A percentile compares a stretch with the other conserved stretches of the same genome.
phyloP scores from a whole-genome alignment of 2,329 filamentous ascomycete genomes.

The Sarocladiaceae sp. region DNA sequence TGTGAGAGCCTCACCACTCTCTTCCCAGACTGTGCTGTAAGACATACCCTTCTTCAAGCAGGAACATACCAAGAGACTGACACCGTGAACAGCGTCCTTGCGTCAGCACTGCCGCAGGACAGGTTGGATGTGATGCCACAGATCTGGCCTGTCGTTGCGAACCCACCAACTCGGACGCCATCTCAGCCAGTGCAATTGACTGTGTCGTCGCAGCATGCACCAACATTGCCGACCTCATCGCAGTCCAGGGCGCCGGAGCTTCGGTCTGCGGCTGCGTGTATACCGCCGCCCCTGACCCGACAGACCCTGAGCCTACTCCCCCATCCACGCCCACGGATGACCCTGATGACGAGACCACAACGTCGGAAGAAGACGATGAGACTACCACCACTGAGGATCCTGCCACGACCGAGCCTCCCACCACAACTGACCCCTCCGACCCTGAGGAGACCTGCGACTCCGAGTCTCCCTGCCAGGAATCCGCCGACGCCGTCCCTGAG shows the following conservation, averaged over 20 bases:
- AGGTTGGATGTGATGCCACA: conserved; percentile 18
- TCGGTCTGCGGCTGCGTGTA: conserved; percentile 18
- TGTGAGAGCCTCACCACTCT: conserved; percentile 17
- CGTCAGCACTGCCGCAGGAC: conserved; percentile 17
- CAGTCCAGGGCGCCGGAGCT: conserved; percentile 16
- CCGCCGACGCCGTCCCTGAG: conserved; percentile 18
- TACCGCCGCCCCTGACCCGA: conserved; percentile 13
- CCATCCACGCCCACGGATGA: not conserved
- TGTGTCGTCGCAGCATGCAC: conserved; percentile 18
- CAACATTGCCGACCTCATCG: conserved; percentile 11
- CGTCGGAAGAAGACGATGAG: not conserved
- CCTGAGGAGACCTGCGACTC: conserved; percentile 15
- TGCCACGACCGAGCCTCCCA: conserved; percentile 6
- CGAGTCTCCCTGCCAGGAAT: conserved; percentile 19
- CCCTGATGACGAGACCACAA: not conserved
- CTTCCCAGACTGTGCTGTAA: conserved; percentile 20
- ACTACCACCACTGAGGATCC: conserved; percentile 11
- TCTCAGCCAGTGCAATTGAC: conserved; percentile 14
- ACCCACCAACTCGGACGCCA: conserved; percentile 16
- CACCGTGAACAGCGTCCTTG: conserved; percentile 17
- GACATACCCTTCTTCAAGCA: too few species aligned
- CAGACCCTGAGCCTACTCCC: conserved; percentile 9
- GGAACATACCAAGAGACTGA: not conserved
- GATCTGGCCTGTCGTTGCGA: conserved; percentile 21
- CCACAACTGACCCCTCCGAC: conserved; percentile 2